Evolutionary conservation across 768 basidiomycete genomes (phyloP).

Genomic region (Lentinus brumalis): DNA sequence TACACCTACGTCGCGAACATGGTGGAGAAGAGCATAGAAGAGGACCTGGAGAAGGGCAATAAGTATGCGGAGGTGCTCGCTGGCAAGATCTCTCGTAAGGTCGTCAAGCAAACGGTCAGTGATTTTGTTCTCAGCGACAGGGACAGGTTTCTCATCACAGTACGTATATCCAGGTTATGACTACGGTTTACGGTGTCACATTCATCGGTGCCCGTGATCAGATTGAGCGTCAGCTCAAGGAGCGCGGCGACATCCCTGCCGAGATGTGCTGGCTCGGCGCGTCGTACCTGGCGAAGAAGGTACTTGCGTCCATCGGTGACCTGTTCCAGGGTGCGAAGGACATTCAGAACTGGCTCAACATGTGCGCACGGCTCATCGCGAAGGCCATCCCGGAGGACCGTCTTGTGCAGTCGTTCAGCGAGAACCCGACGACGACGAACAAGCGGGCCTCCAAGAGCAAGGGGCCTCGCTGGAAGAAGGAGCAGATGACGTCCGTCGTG

Average conservation of each 20-base stretch:
- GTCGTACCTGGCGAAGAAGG: constrained; percentile 81
- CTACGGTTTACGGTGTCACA: constrained; percentile 97
- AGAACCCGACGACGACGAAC: constrained; percentile 18
- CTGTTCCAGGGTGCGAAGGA: constrained; percentile 89
- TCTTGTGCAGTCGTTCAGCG: constrained; percentile 46
- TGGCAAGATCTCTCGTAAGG: constrained; percentile 86
- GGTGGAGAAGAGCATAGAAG: constrained; percentile 68
- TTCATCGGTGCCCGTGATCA: constrained; percentile 94
- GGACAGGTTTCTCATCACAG: neutral
- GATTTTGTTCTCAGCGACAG: neutral
- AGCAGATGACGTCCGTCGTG: constrained; percentile 93
- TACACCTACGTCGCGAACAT: constrained; percentile 89
- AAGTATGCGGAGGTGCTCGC: constrained; percentile 59
- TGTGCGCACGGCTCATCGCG: constrained; percentile 80
- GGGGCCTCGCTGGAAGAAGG: constrained; percentile 59
- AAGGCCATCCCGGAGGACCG: constrained; percentile 82
- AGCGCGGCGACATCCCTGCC: constrained; percentile 67
- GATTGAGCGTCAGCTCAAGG: constrained; percentile 86
- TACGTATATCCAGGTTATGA: constrained; percentile 74
- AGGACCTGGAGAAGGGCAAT: constrained; percentile 51
- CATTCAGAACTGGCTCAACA: constrained; percentile 90
- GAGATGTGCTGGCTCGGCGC: constrained; percentile 77
- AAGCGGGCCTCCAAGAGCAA: constrained; percentile 12
- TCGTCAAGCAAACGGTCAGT: constrained; percentile 94
- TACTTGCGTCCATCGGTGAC: constrained; percentile 83